phyloP scores from a whole-genome alignment of 768 basidiomycete genomes.

The Pleurotus eryngii region DNA sequence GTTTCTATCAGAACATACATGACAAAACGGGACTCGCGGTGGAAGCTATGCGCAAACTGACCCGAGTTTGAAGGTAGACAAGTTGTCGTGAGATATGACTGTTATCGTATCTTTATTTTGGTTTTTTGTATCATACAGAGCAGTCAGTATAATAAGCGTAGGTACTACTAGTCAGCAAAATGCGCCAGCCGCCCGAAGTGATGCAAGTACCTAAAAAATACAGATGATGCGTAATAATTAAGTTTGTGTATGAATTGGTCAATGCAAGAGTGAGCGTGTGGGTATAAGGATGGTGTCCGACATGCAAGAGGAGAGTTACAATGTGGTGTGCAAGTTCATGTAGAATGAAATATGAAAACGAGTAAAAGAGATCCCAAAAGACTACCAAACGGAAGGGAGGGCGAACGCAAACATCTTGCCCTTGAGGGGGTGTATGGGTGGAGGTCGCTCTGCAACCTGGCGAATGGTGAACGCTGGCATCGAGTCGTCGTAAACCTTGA shows the following conservation, averaged over 20 bases:
- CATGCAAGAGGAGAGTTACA: neutral
- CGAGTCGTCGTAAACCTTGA: conserved; percentile 39
- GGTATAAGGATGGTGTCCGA: neutral
- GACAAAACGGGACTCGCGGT: neutral
- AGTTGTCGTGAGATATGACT: neutral
- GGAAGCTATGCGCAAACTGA: neutral
- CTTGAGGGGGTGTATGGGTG: conserved; percentile 45
- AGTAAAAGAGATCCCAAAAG: conserved; percentile 19
- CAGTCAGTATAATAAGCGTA: neutral
- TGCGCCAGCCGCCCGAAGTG: neutral
- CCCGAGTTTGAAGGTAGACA: neutral
- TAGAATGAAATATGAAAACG: conserved; percentile 16
- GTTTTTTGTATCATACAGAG: neutral
- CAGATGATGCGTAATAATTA: neutral
- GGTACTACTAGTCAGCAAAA: neutral
- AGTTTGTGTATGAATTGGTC: neutral
- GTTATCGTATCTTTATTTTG: neutral
- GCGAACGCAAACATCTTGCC: conserved; percentile 65
- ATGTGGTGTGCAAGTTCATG: conserved; percentile 10
- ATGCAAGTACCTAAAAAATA: conserved; percentile 3
- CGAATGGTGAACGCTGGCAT: conserved; percentile 36
- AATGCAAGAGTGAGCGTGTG: conserved; percentile 1
- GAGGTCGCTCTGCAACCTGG: conserved; percentile 20
- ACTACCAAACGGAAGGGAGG: conserved; percentile 58
- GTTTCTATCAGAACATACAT: neutral